Evolutionary conservation across 345 rosid species (phyloP), one percentile per base, ranked within the genome.

Genomic region (Trapa incisa): DNA sequence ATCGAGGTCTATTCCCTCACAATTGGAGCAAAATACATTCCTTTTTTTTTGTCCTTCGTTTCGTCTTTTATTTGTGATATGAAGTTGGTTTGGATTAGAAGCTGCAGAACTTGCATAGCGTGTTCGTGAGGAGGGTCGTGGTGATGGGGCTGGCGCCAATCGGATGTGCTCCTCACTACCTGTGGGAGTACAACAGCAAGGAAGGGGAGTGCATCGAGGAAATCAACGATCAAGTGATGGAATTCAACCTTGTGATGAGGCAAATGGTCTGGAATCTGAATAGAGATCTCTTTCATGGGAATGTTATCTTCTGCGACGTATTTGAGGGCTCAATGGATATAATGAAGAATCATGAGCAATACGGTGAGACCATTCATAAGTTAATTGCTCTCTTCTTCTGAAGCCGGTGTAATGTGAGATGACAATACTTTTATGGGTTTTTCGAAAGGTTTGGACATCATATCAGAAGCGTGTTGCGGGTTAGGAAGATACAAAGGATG

Each of bases 121-220:
- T 81, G 75, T 79, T 75, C 68, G 91, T 76, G 52, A 81, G 91
- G 84, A 88, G 73, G 70, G 67, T 88, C 66, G 90, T 93, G 62
- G 81, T 93, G 52, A 88, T 93, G 96, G 97, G 97, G 58, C 67
- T 93, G 68, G 80, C 96, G 12, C 96, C 96, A 0, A 93, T 93
- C 3, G 94, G 97, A 17, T 93, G 97, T 52, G 96, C 97, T 62
- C 98, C 96, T 7, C 84, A 88, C 78, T 92, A 86, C 75, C 71
- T 92, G 79, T 88, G 87, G 87, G 81, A 66, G 73, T 88, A 85
- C 80, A 78, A 65, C n/a, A 86, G 90, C 77, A 70, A 79, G 75
- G 70, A 83, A 15, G 93, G 96, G 54, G 89, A 86, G 70, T 92
- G 98, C 63, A 76, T 87, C 9, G 83, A 83, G 61, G 87, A 88